Conservation (phyloP, 2,329 filamentous ascomycete genomes). For the Scedosporium minutisporum region DNA sequence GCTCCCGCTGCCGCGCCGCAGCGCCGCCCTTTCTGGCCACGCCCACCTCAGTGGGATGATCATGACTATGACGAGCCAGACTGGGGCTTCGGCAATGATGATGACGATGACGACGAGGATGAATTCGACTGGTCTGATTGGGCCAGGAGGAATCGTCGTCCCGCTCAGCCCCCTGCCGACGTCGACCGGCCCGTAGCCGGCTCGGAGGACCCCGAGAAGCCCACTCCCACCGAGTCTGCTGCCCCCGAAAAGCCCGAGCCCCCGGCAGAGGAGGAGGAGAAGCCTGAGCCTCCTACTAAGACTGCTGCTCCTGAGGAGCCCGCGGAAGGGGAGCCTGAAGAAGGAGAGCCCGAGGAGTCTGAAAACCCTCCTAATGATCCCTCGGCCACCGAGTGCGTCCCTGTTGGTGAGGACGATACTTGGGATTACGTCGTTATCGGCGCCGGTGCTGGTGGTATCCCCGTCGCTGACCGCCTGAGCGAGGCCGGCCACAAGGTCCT, state of each 20-base stretch:
- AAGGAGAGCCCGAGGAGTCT: background rate
- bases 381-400: background rate
- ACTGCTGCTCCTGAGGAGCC: constrained; percentile 1
- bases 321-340: background rate
- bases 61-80: background rate
- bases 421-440: constrained; percentile 56
- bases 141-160: background rate
- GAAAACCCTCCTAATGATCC: background rate
- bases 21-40: background rate
- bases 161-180: background rate
- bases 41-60: background rate
- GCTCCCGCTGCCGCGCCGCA: background rate
- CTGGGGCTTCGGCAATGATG: background rate
- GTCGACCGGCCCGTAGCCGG: background rate
- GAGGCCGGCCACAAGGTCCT: constrained; percentile 56
- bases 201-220: background rate
- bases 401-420: constrained; percentile 4
- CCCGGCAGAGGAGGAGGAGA: background rate
- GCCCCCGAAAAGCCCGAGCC: background rate
- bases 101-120: background rate
- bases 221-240: background rate
- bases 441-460: constrained; percentile 51
- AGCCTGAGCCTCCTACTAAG: background rate
- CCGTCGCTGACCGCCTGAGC: constrained; percentile 45
- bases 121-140: background rate